Evolutionary conservation across 2,329 filamentous ascomycete genomes (phyloP).

Genomic region (Penicillium sp.): DNA sequence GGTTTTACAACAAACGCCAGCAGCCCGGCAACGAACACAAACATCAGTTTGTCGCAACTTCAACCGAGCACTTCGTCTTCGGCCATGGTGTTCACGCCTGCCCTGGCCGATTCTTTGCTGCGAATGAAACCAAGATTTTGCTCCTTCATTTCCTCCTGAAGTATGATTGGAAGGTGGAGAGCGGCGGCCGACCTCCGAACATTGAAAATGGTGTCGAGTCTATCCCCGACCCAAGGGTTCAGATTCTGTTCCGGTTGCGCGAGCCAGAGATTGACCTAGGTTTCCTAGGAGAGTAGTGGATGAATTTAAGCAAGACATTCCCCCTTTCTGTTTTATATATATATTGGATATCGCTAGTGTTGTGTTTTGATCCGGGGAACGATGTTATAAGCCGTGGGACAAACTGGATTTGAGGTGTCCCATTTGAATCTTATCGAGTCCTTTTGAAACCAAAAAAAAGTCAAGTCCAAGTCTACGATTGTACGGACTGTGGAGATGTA

Average conservation of each 20-base stretch:
- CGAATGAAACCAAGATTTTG: constrained; percentile 57
- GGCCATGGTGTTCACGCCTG: constrained; percentile 42
- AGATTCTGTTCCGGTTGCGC: constrained; percentile 27
- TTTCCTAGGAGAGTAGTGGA: constrained; percentile 17
- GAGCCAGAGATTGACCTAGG: constrained; percentile 26
- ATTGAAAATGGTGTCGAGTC: constrained; percentile 49
- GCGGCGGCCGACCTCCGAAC: constrained; percentile 38
- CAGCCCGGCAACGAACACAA: constrained; percentile 30
- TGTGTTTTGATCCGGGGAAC: not conserved
- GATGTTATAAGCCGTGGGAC: not conserved
- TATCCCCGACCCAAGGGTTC: constrained; percentile 31
- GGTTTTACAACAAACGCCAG: constrained; percentile 34
- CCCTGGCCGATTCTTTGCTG: constrained; percentile 57
- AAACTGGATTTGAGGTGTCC: not conserved
- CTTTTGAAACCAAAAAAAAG: not conserved
- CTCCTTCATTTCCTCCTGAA: constrained; percentile 52
- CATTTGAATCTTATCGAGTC: not conserved
- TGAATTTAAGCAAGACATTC: not conserved
- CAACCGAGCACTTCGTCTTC: constrained; percentile 32
- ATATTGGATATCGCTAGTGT: not conserved
- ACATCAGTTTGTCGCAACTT: constrained; percentile 32
- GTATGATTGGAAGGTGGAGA: constrained; percentile 51
- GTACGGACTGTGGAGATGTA: too few relatives aligned
- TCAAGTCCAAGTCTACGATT: not conserved
- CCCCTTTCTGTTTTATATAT: not conserved